Evolutionary conservation across 441 rosid species (phyloP), one percentile per base, ranked within the genome.

Genomic region (Mallotus repandus): DNA sequence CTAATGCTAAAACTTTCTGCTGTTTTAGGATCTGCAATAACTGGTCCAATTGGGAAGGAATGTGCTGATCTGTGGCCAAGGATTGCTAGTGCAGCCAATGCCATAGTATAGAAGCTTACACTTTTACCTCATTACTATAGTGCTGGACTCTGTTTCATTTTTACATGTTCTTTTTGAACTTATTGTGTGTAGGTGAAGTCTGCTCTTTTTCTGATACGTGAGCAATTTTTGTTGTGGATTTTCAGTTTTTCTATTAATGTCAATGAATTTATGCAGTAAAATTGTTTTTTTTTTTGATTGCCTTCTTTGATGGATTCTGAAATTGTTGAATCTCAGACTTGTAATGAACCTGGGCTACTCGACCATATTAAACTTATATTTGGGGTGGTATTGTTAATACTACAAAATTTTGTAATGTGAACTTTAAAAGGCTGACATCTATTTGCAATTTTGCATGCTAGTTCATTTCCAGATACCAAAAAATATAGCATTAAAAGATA

Each of bases 51-150:
- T 3, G 93, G 93, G 48, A 89, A 89, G 83, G 93, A 87, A 81
- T 89, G 93, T 54, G 93, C 93, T 43, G 93, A 89, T 75, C 80
- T 89, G 25, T 89, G 93, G 93, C 93, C 93, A 9, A 89, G 93
- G 77, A 87, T 94, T 58, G 98, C 98, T 19, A 94, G 97, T 74
- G 97, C 97, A 70, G 97, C 98, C 32, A 94, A 90, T 66, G 97
- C 98, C 25, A 94, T 94, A n/a, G 97, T 92, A 61, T 94, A 74
- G 35, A 49, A 38, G 52, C 22, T 38, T 52, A 21, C 18, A 38
- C 12, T 19, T 48, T 2, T 13, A 25, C 18, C 25, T 46, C 52
- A 35, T 6, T 45, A 7, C 14, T 32, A 7, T 21, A 41, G 7
- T 56, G 32, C 54, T 38, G 5, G 8, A 12, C 49, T 2, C 16